Conservation (phyloP, 495 filamentous ascomycete species). For the Hyaloscypha hepaticicola region DNA sequence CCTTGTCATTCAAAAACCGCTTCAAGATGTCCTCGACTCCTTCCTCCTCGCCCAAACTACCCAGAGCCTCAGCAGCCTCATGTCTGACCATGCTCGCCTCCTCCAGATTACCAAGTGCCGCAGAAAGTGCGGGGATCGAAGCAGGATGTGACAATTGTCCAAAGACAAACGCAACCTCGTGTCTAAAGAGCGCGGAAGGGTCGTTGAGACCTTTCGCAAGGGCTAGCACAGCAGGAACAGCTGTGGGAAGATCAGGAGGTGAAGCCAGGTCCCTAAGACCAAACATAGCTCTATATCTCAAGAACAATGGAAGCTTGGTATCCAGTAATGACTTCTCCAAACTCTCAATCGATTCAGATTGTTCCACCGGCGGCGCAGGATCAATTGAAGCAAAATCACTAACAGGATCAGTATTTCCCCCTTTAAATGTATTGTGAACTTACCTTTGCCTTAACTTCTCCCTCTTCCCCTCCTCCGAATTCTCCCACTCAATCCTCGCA, state of each 20-base stretch:
- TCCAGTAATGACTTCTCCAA: conserved; percentile 77
- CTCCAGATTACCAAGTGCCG: conserved; percentile 69
- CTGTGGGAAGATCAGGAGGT: conserved; percentile 84
- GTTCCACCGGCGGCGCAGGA: conserved; percentile 79
- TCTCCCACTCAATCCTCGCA: conserved; percentile 90
- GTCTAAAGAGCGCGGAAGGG: conserved; percentile 88
- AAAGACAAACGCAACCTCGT: conserved; percentile 98
- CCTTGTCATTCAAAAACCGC: conserved; percentile 82
- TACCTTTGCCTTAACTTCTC: conserved; percentile 82
- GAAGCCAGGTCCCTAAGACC: conserved; percentile 90
- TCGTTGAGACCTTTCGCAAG: conserved; percentile 87
- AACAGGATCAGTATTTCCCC: conserved; percentile 7
- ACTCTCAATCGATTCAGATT: conserved; percentile 61
- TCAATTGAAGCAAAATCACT: conserved; percentile 96
- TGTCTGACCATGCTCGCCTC: conserved; percentile 97
- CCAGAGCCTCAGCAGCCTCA: conserved; percentile 96
- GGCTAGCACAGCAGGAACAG: conserved; percentile 76
- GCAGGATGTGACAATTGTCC: conserved; percentile 94
- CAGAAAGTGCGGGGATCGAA: conserved; percentile 86
- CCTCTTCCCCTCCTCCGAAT: conserved; percentile 62
- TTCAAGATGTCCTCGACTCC: conserved; percentile 85
- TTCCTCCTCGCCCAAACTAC: conserved; percentile 88
- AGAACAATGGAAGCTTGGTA: conserved; percentile 75
- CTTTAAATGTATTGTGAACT: conserved; percentile 6
- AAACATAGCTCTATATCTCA: conserved; percentile 97